Percentiles rank a stretch among this genome's conserved stretches.
Conservation (phyloP, 768 basidiomycete species). For the Russula olivacea region DNA sequence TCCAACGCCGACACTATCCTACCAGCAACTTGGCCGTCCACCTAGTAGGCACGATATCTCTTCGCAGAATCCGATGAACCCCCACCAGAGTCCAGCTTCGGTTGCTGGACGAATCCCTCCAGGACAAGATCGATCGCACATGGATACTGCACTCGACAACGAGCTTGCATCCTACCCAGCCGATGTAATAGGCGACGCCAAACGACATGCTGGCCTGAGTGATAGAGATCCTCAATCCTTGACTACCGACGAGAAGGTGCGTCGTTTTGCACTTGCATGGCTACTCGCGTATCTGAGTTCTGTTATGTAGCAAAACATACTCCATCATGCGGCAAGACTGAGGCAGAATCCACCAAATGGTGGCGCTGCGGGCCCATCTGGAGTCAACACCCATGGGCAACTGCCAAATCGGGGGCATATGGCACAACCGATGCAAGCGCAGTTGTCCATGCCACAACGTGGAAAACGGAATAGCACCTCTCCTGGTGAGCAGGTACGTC, state of each 20-base stretch:
- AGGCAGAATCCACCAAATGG: conserved; percentile 32
- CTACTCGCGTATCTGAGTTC: conserved; percentile 16
- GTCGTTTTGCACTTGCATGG: conserved; percentile 11
- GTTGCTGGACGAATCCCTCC: conserved; percentile 42
- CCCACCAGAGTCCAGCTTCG: conserved; percentile 55
- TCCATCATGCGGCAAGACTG: conserved; percentile 24
- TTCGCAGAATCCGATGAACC: conserved; percentile 34
- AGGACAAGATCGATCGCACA: conserved; percentile 23
- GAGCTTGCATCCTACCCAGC: conserved; percentile 43
- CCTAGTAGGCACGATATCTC: conserved; percentile 53
- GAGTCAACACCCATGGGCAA: conserved; percentile 30
- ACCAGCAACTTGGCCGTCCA: conserved; percentile 45
- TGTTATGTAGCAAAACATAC: conserved; percentile 35
- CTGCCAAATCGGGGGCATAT: conserved; percentile 32
- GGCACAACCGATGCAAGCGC: conserved; percentile 27
- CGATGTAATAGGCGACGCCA: conserved; percentile 33
- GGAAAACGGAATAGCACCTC: conserved; percentile 35
- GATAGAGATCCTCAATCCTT: conserved; percentile 45
- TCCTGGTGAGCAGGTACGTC: conserved; percentile 33
- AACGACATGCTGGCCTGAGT: conserved; percentile 38
- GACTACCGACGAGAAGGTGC: conserved; percentile 56
- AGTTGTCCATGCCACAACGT: conserved; percentile 38
- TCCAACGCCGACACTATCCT: conserved; percentile 39
- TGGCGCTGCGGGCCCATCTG: conserved; percentile 41
- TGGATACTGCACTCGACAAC: conserved; percentile 32